Evolutionary conservation across 2,329 filamentous ascomycete genomes (phyloP).

Genomic region (Aureobasidium vineae): DNA sequence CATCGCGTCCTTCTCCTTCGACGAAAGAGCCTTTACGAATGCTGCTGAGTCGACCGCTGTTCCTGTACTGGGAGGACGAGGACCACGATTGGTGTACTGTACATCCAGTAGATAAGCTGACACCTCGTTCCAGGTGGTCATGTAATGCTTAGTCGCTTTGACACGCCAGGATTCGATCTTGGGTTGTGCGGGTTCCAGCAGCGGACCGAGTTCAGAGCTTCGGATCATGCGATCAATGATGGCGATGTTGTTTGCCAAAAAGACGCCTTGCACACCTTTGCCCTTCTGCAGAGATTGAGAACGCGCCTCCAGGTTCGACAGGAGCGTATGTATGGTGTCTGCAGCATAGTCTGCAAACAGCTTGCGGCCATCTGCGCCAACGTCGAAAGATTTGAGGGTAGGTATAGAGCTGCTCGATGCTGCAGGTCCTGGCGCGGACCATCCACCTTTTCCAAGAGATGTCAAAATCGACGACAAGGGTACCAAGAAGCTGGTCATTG

Average conservation of each 20-base stretch:
- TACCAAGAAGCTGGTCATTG: conserved; percentile 80
- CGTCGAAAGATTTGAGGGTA: conserved; percentile 75
- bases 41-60: conserved; percentile 68
- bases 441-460: conserved; percentile 89
- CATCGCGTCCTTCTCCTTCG: conserved; percentile 93
- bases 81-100: conserved; percentile 76
- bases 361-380: conserved; percentile 81
- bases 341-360: conserved; percentile 87
- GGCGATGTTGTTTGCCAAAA: conserved; percentile 82
- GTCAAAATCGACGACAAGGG: conserved; percentile 88
- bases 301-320: conserved; percentile 72
- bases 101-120: conserved; percentile 84
- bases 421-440: conserved; percentile 57
- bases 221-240: conserved; percentile 82
- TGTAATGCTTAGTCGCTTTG: conserved; percentile 76
- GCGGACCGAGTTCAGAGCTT: conserved; percentile 70
- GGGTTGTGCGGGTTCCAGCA: conserved; percentile 58
- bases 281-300: conserved; percentile 69
- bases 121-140: conserved; percentile 84
- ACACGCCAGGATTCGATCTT: conserved; percentile 85
- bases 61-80: conserved; percentile 70
- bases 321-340: conserved; percentile 81
- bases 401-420: conserved; percentile 63
- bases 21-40: conserved; percentile 77
- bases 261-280: conserved; percentile 79